A percentile compares a stretch with the other conserved stretches of the same genome.
Conservation (phyloP, 352 stramenopile genomes). For the Phytophthora brassicae region DNA sequence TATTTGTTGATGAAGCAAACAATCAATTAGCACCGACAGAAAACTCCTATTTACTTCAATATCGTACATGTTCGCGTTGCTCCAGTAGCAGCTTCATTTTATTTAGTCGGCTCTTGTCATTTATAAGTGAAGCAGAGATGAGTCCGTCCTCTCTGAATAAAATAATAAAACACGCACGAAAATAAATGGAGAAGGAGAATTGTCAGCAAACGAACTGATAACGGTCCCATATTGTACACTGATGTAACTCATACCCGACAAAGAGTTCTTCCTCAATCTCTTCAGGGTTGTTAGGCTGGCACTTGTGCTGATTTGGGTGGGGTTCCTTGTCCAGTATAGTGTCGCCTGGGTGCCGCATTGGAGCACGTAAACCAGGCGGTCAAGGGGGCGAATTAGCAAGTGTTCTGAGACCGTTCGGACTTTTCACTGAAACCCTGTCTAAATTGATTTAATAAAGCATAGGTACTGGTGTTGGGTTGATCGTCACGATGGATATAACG, state of each 20-base stretch:
- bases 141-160: constrained; percentile 56
- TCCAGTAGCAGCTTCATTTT: constrained; percentile 50
- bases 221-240: too few relatives aligned
- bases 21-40: constrained; percentile 2
- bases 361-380: background rate
- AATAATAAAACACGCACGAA: constrained; percentile 7
- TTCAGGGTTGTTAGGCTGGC: constrained; percentile 3
- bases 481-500: too few relatives aligned
- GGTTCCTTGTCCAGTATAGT: constrained; percentile 12
- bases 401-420: constrained; percentile 8
- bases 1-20: constrained; percentile 9
- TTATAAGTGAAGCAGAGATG: constrained; percentile 43
- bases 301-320: constrained; percentile 27
- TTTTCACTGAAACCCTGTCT: constrained; percentile 9
- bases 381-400: background rate
- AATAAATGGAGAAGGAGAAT: background rate
- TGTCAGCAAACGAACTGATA: constrained; percentile 15
- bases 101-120: constrained; percentile 53
- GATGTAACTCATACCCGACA: constrained; percentile 48
- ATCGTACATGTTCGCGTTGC: constrained; percentile 41
- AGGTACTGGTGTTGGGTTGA: too few relatives aligned
- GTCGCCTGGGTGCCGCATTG: constrained; percentile 16
- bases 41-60: background rate
- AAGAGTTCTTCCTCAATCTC: constrained; percentile 63
- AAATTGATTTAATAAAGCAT: background rate